Percentiles rank a stretch among this genome's conserved stretches.
These are phyloP conservation scores for Hanseniaspora guilliermondii DNA, from an alignment of 805 yeast genomes.

Conservation along the genomic window DNA sequence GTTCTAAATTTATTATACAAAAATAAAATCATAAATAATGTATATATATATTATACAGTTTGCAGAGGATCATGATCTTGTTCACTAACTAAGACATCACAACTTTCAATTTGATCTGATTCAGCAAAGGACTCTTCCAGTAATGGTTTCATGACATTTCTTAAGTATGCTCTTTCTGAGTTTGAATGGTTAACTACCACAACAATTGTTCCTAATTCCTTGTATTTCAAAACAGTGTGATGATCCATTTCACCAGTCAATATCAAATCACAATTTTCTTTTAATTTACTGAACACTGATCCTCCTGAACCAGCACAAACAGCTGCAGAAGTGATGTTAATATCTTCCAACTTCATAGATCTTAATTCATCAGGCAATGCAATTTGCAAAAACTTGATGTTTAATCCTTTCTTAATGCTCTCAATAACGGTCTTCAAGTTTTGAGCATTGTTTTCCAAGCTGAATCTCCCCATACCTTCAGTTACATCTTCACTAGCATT, in stretches of 20 bases:
- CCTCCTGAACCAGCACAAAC: slow-evolving; percentile 95
- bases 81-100: slow-evolving; percentile 17
- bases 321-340: slow-evolving; percentile 46
- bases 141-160: slow-evolving; percentile 31
- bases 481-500: slow-evolving; percentile 13
- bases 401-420: slow-evolving; percentile 42
- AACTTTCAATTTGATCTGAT: not conserved
- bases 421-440: slow-evolving; percentile 35
- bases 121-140: slow-evolving; percentile 23
- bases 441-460: slow-evolving; percentile 34
- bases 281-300: slow-evolving; percentile 51
- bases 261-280: slow-evolving; percentile 56
- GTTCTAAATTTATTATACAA: not conserved
- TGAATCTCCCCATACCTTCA: slow-evolving; percentile 71
- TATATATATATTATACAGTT: not conserved
- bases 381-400: slow-evolving; percentile 48
- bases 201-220: slow-evolving; percentile 60
- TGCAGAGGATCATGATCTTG: slow-evolving; percentile 20
- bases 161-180: slow-evolving; percentile 78
- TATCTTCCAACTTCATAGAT: slow-evolving; percentile 17
- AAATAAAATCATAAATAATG: not conserved
- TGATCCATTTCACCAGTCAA: slow-evolving; percentile 91
- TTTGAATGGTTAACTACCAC: slow-evolving; percentile 81
- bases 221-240: slow-evolving; percentile 67
- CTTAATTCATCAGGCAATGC: slow-evolving; percentile 29